Percentiles rank a stretch among this genome's conserved stretches.
phyloP scores from a whole-genome alignment of 768 basidiomycete species.

The Pleurotus pulmonarius region DNA sequence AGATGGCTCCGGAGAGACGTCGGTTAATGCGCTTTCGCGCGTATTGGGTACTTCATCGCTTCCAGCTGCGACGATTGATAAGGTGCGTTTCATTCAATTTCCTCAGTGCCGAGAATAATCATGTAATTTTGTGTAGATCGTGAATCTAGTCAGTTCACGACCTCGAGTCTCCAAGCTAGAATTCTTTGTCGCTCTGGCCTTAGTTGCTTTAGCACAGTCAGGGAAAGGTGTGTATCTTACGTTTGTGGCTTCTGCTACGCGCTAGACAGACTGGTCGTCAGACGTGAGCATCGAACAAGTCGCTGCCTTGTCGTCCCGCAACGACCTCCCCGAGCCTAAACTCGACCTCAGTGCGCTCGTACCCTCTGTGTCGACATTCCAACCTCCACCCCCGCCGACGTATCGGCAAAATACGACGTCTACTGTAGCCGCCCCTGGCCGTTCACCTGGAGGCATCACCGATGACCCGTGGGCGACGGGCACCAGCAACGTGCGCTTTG shows the following conservation, averaged over 20 bases:
- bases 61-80: constrained; percentile 80
- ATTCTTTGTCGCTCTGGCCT: constrained; percentile 86
- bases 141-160: constrained; percentile 81
- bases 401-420: constrained; percentile 40
- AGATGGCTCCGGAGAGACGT: constrained; percentile 69
- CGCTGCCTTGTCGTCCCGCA: constrained; percentile 71
- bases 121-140: constrained; percentile 54
- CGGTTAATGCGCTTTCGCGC: constrained; percentile 79
- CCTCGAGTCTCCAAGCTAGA: constrained; percentile 83
- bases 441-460: constrained; percentile 45
- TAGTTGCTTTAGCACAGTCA: constrained; percentile 83
- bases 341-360: constrained; percentile 62
- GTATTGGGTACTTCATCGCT: constrained; percentile 74
- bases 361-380: constrained; percentile 49
- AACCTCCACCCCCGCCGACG: constrained; percentile 31
- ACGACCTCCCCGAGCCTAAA: constrained; percentile 71
- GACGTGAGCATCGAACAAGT: constrained; percentile 81
- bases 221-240: constrained; percentile 55
- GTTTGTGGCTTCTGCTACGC: constrained; percentile 5
- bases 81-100: constrained; percentile 37
- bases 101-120: constrained; percentile 2
- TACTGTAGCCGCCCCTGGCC: constrained; percentile 24
- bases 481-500: neutral
- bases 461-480: constrained; percentile 60
- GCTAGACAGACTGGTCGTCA: constrained; percentile 21